Evolutionary conservation across 2,329 filamentous ascomycete species (phyloP).

Genomic region (Nemania bipapillata): DNA sequence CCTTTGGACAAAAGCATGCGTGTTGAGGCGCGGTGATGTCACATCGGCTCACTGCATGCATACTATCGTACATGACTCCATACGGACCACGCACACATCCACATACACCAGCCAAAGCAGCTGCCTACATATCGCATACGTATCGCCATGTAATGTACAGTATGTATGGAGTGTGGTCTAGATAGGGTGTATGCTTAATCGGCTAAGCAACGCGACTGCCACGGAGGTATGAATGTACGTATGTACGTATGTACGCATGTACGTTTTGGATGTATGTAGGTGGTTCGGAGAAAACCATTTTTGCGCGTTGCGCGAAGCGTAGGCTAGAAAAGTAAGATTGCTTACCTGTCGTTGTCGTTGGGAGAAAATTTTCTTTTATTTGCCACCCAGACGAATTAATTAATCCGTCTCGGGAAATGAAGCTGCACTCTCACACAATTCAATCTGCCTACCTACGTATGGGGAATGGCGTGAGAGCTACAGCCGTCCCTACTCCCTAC

Average conservation of each 20-base stretch:
- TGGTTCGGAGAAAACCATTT: background rate
- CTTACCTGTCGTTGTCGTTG: background rate
- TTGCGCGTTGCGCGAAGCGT: background rate
- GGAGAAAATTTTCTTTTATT: background rate
- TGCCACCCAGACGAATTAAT: background rate
- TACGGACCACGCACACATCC: constrained; percentile 18
- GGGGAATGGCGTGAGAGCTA: background rate
- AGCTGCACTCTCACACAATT: background rate
- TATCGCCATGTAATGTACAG: constrained; percentile 2
- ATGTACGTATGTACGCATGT: too few species aligned
- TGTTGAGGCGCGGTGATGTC: constrained; percentile 23
- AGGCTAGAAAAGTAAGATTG: background rate
- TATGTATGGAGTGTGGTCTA: background rate
- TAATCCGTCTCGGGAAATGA: constrained; percentile 1
- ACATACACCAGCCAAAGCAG: constrained; percentile 12
- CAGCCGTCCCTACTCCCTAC: background rate
- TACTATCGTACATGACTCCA: constrained; percentile 26
- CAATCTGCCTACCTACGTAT: background rate
- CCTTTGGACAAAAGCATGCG: constrained; percentile 19
- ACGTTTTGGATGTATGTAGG: too few species aligned
- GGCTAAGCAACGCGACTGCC: constrained; percentile 2
- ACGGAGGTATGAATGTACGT: too few species aligned
- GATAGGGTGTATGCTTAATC: constrained; percentile 5
- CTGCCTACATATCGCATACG: background rate
- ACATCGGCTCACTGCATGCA: constrained; percentile 36